These are phyloP conservation scores for Crataegus laevigata DNA, from an alignment of 306 rosid genomes.

Conservation along the genomic window DNA sequence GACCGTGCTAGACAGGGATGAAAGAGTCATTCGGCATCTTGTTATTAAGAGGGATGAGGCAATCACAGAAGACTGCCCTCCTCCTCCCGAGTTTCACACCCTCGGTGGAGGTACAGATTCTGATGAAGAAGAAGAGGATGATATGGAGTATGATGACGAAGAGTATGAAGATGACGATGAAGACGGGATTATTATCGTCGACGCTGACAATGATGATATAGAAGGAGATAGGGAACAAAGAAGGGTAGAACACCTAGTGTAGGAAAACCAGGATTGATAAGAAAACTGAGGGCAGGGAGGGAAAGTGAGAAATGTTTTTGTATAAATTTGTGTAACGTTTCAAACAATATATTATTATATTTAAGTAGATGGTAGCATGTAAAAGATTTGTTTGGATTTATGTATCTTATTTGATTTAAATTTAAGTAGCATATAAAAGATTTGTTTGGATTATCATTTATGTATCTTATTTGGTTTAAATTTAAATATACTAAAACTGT, in stretches of 20 bases:
- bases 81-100: constrained; percentile 64
- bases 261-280: background rate
- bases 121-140: constrained; percentile 34
- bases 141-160: constrained; percentile 21
- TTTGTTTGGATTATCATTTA: too few species aligned
- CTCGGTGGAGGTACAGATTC: constrained; percentile 39
- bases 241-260: background rate
- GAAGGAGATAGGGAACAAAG: constrained; percentile 8
- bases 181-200: constrained; percentile 7
- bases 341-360: background rate
- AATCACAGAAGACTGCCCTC: constrained; percentile 84
- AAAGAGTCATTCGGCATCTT: constrained; percentile 84
- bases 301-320: background rate
- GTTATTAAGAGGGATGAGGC: constrained; percentile 78
- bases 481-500: too few species aligned
- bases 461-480: too few species aligned
- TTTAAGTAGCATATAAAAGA: too few species aligned
- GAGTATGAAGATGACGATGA: constrained; percentile 16
- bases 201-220: constrained; percentile 7
- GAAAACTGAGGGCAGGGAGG: background rate
- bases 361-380: background rate
- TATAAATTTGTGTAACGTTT: background rate
- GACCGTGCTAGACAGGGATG: constrained; percentile 75
- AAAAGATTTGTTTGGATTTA: background rate
- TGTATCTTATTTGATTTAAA: background rate